Evolutionary conservation across 2,329 filamentous ascomycete species (phyloP), one percentile per base, ranked within the genome.

Genomic region (Sporothrix protearum): DNA sequence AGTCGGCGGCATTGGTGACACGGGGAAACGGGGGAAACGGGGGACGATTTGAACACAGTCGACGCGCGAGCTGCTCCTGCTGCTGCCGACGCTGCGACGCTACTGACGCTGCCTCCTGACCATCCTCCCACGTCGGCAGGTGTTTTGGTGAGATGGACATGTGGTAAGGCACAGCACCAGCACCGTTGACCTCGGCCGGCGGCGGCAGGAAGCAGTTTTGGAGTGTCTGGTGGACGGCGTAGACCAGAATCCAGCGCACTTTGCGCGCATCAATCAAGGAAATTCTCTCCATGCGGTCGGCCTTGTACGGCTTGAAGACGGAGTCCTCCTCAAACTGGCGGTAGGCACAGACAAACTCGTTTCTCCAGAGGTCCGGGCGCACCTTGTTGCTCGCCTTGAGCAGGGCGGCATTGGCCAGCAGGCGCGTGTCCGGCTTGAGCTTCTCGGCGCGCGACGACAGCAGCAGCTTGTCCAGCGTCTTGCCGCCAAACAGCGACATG

Each of bases 231-330:
- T 93, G 85, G 3, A 88, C 85, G 22, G 88, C 86, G 76, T 95
- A 95, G 7, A 95, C 85, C 47, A 94, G 78, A 39, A 94, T 87
- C 92, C 92, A 96, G 51, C 92, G 85, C 19, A 94, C 86, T 79
- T 93, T 94, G 53, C 92, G 88, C 1, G 88, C 91, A 74, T 95
- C 92, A 9, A 85, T 82, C 12, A 88, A 80, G 0, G 86, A 85
- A 0, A 90, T 78, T 76, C 87, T 89, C 47, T 88, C 86, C 6
- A 78, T 73, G 71, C 87, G 88, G 72, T 90, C 87, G 0, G 82
- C 81, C 73, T 86, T 88, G 25, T 82, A 81, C 1, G 85, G 83
- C 0, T 80, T 80, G 64, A 84, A 80, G 25, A 86, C 78, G 8
- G 83, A 84, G 7, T 88, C 84, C 69, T 88, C 86, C 76, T 96